Evolutionary conservation across 768 basidiomycete genomes (phyloP).

Genomic region (Agaricus blazei): DNA sequence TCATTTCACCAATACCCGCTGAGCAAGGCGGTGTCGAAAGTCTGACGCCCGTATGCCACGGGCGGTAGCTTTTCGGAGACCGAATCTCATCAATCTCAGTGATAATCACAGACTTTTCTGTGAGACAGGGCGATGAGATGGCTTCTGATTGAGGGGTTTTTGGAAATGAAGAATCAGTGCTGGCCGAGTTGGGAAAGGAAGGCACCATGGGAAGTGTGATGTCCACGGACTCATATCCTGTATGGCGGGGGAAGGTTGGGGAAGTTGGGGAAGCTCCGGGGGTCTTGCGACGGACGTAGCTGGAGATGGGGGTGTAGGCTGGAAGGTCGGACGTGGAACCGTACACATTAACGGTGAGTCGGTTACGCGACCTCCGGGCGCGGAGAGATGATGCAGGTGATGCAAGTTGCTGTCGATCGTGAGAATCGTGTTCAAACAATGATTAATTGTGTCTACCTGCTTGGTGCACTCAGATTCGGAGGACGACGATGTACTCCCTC

Average conservation of each 20-base stretch:
- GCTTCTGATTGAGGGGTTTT: slow-evolving; percentile 32
- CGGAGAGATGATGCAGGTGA: slow-evolving; percentile 38
- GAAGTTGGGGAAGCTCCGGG: slow-evolving; percentile 70
- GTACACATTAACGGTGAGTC: slow-evolving; percentile 43
- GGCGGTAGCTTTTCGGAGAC: slow-evolving; percentile 11
- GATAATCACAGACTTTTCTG: slow-evolving; percentile 13
- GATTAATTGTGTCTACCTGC: slow-evolving; percentile 4
- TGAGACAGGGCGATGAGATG: slow-evolving; percentile 17
- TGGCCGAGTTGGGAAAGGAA: slow-evolving; percentile 38
- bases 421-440: neutral
- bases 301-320: slow-evolving; percentile 73
- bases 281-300: slow-evolving; percentile 74
- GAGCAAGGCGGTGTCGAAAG: slow-evolving; percentile 37
- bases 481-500: slow-evolving; percentile 15
- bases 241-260: slow-evolving; percentile 51
- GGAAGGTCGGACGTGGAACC: slow-evolving; percentile 47
- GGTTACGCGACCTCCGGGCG: slow-evolving; percentile 38
- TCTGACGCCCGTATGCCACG: slow-evolving; percentile 36
- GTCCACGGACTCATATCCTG: slow-evolving; percentile 38
- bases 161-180: slow-evolving; percentile 35
- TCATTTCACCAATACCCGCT: slow-evolving; percentile 23
- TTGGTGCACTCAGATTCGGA: slow-evolving; percentile 9
- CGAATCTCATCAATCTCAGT: slow-evolving; percentile 24
- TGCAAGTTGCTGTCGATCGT: slow-evolving; percentile 26
- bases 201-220: slow-evolving; percentile 66